Base-by-base conservation (phyloP, 2,329 filamentous ascomycete species). In the Cryphonectria nitschkei region DNA sequence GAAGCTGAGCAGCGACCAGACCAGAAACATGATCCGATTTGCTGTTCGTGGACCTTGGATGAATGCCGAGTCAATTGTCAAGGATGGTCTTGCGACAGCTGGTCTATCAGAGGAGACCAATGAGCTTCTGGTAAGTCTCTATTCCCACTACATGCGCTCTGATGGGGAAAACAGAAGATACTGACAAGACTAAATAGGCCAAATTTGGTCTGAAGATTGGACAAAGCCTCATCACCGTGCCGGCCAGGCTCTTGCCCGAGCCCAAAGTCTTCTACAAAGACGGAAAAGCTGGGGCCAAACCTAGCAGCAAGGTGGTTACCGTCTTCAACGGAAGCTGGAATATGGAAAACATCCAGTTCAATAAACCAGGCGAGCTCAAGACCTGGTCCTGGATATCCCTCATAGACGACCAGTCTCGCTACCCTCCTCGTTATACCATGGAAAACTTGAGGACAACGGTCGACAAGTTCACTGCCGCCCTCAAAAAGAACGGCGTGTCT, bases 11-110 rank as follows among this genome's bases (percentile, higher is more conserved):
- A 79, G 84, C 0, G 74, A 78, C 0, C 88, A 92, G 75, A 90
- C 88, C 0, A 77, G 81, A 1, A 74, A 82, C 1, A 91, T 92
- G 89, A 86, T 92, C 56, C 77, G 75, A 0, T 90, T 91, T 75
- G 89, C 90, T 6, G 88, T 89, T 26, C 83, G 87, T 19, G 78
- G 75, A 2, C 90, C 90, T 0, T 81, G 79, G 3, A 78, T 83
- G 22, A 92, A 92, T 76, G 88, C 86, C 0, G 75, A 79, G 9
- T 87, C 85, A 0, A 91, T 92, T 73, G 80, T 84, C 5, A 80
- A 76, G 0, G 81, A 83, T 9, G 88, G 88, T 0, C 76, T 84
- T n/a, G 71, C 75, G 3, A 80, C 85, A 1, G 81, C 89, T 37
- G 86, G 87, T 4, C 77, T 90, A 9, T 73, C 75, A 6, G 76